Evolutionary conservation across 108 stramenopile species (phyloP).

Genomic region (Nitzschia inconspicua): DNA sequence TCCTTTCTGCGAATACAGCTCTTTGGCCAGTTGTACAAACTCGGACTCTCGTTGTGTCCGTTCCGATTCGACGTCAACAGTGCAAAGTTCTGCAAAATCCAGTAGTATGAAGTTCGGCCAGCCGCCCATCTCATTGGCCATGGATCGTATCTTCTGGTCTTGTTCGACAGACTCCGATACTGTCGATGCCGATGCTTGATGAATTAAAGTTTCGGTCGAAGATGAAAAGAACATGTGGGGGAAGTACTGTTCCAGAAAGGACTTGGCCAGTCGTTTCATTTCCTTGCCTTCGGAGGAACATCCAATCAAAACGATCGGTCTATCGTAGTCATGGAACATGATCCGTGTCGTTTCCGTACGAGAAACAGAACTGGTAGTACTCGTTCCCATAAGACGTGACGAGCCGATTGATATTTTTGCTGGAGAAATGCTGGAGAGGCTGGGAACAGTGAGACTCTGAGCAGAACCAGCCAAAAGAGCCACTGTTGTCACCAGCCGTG

Average conservation of each 20-base stretch:
- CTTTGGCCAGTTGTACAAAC: constrained; percentile 33
- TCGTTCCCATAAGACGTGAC: too few species aligned
- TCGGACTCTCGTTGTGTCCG: constrained; percentile 35
- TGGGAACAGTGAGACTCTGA: too few species aligned
- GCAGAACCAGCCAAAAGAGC: too few species aligned
- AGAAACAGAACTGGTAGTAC: too few species aligned
- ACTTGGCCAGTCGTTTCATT: constrained; percentile 61
- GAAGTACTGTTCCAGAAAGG: constrained; percentile 40
- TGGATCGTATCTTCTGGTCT: constrained; percentile 38
- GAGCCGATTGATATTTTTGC: too few species aligned
- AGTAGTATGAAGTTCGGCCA: constrained; percentile 55
- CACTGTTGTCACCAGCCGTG: too few species aligned
- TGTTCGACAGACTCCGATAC: not conserved
- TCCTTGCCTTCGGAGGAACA: constrained; percentile 54
- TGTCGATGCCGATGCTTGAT: too few species aligned
- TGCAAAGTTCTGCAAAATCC: constrained; percentile 41
- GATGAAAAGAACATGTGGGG: constrained; percentile 16
- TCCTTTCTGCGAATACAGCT: constrained; percentile 51
- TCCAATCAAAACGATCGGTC: constrained; percentile 79
- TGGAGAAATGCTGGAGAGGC: too few species aligned
- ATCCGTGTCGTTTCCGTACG: too few species aligned
- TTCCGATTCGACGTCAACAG: constrained; percentile 23
- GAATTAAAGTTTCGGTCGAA: not conserved
- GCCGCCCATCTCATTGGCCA: constrained; percentile 17
- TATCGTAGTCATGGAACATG: constrained; percentile 69